A percentile compares a stretch with the other conserved stretches of the same genome.
These are phyloP conservation scores for Aspergillus fumigatiaffinis DNA, from an alignment of 2,329 filamentous ascomycete genomes.

Conservation along the genomic window DNA sequence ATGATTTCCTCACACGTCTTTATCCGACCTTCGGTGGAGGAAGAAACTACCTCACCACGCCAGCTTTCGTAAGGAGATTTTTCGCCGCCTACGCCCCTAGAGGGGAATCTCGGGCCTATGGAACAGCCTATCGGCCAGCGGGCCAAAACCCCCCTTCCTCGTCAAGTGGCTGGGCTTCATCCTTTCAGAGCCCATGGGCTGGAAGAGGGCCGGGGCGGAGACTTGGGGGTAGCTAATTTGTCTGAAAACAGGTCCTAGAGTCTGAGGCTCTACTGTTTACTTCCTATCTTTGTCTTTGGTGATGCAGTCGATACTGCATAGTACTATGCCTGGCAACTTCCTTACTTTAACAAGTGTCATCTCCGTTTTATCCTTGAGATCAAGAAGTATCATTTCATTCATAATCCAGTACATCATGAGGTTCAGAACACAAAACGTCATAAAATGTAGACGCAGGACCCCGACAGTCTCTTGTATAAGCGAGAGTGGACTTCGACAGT, in stretches of 20 bases:
- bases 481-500: not conserved
- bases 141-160: constrained; percentile 16
- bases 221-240: constrained; percentile 33
- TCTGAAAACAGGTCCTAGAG: not conserved
- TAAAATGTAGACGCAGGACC: not conserved
- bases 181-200: constrained; percentile 34
- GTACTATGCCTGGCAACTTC: not conserved
- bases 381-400: not conserved
- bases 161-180: constrained; percentile 27
- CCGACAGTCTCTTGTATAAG: not conserved
- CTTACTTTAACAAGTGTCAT: not conserved
- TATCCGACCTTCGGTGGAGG: constrained; percentile 89
- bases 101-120: constrained; percentile 53
- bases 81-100: constrained; percentile 51
- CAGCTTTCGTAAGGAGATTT: constrained; percentile 64
- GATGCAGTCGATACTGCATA: not conserved
- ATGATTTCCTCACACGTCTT: constrained; percentile 82
- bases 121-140: constrained; percentile 54
- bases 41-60: constrained; percentile 70
- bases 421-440: not conserved
- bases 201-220: constrained; percentile 39
- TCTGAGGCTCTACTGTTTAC: not conserved
- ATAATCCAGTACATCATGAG: not conserved
- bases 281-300: not conserved
- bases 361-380: not conserved